Conservation (phyloP, 75 land plant species). For the Pseudotsuga menziesii region DNA sequence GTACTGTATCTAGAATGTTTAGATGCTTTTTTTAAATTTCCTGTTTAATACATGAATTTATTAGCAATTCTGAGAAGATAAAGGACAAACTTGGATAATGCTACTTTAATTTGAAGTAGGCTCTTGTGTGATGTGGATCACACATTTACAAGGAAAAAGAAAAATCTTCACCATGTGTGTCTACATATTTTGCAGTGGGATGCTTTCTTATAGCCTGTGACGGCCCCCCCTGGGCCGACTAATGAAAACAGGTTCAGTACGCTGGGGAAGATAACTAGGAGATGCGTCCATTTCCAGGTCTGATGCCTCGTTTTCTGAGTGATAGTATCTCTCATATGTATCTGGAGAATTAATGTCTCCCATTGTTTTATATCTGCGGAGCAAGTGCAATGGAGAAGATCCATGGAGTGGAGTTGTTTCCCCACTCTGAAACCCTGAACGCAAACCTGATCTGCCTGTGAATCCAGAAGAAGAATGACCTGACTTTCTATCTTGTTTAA, state of each 20-base stretch:
- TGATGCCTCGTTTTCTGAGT: neutral
- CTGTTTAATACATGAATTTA: no score
- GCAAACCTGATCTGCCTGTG: neutral
- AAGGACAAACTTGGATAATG: no score
- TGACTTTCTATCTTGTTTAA: neutral
- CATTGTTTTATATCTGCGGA: conserved; percentile 5
- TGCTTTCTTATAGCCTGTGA: neutral
- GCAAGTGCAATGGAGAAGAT: neutral
- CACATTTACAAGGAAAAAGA: neutral
- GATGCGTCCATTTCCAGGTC: neutral
- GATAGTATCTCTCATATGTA: neutral
- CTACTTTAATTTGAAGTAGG: no score
- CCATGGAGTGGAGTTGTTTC: conserved; percentile 3
- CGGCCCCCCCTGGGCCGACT: neutral
- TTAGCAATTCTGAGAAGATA: no score
- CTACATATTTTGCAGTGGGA: neutral
- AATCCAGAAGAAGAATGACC: no score
- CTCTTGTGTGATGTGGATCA: neutral
- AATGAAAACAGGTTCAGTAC: neutral
- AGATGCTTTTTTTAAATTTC: no score
- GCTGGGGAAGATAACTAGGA: neutral
- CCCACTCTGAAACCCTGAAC: neutral
- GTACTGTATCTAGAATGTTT: no score
- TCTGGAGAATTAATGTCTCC: neutral
- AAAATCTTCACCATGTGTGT: neutral